Percentiles rank a stretch among this genome's conserved stretches.
Evolutionary conservation across 805 yeast species (phyloP).

Genomic region (Wickerhamiella kazuoi): DNA sequence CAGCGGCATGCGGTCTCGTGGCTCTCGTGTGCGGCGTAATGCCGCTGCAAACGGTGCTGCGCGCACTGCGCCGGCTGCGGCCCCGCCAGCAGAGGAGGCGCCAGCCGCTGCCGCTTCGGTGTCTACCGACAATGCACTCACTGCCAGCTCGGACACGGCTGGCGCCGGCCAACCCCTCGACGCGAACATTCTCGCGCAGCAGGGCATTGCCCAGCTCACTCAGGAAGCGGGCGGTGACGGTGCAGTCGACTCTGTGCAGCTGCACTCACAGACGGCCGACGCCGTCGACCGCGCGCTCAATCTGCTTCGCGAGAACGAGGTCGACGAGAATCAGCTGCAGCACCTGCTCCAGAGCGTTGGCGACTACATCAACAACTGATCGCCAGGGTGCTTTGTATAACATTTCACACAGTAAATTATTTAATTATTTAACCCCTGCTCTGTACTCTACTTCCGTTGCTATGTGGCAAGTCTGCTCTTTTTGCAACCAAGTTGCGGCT

Average conservation of each 20-base stretch:
- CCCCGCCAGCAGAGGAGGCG: background rate
- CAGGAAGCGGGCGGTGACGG: background rate
- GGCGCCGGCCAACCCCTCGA: background rate
- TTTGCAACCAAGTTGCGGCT: no score
- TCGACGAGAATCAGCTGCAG: conserved; percentile 12
- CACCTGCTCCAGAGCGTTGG: conserved; percentile 17
- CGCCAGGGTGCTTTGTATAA: no score
- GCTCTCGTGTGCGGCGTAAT: no score
- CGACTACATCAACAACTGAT: conserved; percentile 14
- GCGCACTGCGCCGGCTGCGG: background rate
- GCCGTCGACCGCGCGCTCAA: conserved; percentile 1
- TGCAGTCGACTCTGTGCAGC: background rate
- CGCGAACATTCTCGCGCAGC: background rate
- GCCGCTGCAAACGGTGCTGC: background rate
- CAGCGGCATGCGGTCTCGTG: conserved; percentile 9
- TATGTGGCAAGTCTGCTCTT: no score
- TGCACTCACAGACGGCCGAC: conserved; percentile 4
- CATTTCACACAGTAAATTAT: background rate
- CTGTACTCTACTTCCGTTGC: no score
- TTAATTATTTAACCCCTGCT: no score
- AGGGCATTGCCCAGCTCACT: background rate
- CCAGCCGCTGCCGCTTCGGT: background rate
- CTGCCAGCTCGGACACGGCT: background rate
- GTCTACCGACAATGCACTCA: no score
- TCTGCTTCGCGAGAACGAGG: conserved; percentile 1